These are phyloP conservation scores for Populus simonii DNA, from an alignment of 345 rosid species.

Conservation along the genomic window DNA sequence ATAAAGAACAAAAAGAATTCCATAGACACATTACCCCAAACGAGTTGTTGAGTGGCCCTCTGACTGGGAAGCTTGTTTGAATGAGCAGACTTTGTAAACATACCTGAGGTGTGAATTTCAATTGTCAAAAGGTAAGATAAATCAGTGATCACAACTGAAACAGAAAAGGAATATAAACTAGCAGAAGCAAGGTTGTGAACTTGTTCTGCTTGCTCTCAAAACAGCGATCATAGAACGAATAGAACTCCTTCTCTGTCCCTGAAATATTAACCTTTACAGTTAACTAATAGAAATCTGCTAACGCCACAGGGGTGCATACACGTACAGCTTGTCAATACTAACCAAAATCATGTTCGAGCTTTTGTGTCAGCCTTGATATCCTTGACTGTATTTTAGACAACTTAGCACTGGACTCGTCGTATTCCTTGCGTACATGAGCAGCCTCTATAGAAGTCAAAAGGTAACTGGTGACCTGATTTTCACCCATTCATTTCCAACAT, in stretches of 20 bases:
- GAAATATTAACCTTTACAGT: conserved; percentile 27
- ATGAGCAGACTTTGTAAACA: conserved; percentile 86
- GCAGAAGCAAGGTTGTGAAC: conserved; percentile 33
- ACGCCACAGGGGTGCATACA: neutral
- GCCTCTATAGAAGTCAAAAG: conserved; percentile 55
- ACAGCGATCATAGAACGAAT: conserved; percentile 69
- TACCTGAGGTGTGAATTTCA: conserved; percentile 50
- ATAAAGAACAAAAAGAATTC: neutral
- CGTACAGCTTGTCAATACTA: conserved; percentile 29
- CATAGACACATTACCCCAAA: conserved; percentile 60
- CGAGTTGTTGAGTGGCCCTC: conserved; percentile 66
- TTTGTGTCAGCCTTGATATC: conserved; percentile 72
- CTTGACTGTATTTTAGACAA: conserved; percentile 78
- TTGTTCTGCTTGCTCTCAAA: conserved; percentile 90
- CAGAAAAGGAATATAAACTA: neutral
- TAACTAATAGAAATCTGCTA: conserved; percentile 22
- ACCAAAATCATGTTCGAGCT: conserved; percentile 89
- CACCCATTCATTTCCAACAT: conserved; percentile 4
- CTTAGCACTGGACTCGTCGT: conserved; percentile 67
- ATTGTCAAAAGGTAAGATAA: conserved; percentile 9
- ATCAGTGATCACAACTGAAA: conserved; percentile 7
- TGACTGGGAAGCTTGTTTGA: conserved; percentile 78
- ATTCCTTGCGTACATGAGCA: conserved; percentile 74
- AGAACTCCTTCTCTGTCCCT: conserved; percentile 93
- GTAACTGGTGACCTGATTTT: conserved; percentile 11